These are phyloP conservation scores for Trichoderma sp. DNA, from an alignment of 2,329 filamentous ascomycete species.

Conservation along the genomic window DNA sequence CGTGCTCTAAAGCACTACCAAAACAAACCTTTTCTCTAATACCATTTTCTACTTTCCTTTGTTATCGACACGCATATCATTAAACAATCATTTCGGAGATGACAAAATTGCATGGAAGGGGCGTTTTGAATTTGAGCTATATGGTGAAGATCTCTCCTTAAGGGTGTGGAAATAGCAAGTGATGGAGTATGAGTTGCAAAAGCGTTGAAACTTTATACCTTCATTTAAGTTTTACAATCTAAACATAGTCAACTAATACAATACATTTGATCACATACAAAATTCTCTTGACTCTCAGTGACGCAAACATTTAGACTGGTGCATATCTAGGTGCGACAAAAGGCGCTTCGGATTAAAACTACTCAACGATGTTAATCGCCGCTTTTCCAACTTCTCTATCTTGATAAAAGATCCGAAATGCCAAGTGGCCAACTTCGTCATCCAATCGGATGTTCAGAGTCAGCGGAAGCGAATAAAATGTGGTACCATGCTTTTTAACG, in stretches of 20 bases:
- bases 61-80: not conserved
- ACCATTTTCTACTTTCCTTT: not conserved
- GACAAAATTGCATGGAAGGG: not conserved
- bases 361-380: not conserved
- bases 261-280: not conserved
- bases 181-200: not conserved
- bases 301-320: not conserved
- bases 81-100: not conserved
- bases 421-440: not conserved
- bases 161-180: not conserved
- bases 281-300: not conserved
- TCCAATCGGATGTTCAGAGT: constrained; percentile 1
- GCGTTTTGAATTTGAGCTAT: not conserved
- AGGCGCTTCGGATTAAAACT: not conserved
- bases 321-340: not conserved
- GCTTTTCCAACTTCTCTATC: not conserved
- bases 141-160: not conserved
- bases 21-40: not conserved
- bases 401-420: not conserved
- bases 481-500: not conserved
- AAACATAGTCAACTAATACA: not conserved
- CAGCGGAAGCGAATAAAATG: not conserved
- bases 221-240: not conserved
- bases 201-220: not conserved
- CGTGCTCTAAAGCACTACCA: constrained; percentile 45